A percentile compares a stretch with the other conserved stretches of the same genome.
Conservation (phyloP, 1,284 basidiomycete genomes). For the Marasmius fiardii region DNA sequence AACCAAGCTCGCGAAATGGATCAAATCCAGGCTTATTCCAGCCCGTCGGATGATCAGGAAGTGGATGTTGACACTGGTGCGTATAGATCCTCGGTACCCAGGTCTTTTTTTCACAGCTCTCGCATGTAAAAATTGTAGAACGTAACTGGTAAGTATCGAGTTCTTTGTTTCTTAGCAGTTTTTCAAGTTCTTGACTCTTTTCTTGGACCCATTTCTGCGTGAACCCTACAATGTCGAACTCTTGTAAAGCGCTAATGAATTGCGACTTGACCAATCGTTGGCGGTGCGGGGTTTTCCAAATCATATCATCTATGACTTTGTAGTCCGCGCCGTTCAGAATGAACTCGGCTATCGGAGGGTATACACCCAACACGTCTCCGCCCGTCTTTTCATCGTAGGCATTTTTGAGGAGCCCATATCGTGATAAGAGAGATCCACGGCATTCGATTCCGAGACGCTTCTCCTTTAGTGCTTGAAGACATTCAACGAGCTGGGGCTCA, state of each 20-base stretch:
- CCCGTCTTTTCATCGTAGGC: background rate
- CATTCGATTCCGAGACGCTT: background rate
- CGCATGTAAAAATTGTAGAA: background rate
- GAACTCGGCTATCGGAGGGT: background rate
- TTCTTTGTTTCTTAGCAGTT: background rate
- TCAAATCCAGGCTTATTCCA: background rate
- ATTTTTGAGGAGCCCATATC: background rate
- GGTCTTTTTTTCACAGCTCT: background rate
- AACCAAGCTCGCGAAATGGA: background rate
- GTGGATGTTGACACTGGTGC: background rate
- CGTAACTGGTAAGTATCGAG: too few species aligned
- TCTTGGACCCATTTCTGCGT: background rate
- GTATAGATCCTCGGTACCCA: background rate
- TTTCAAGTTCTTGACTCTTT: background rate
- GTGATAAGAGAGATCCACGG: background rate
- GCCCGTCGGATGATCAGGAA: background rate
- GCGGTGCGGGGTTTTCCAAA: background rate
- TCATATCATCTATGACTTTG: background rate
- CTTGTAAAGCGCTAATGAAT: background rate
- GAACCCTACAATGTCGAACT: background rate
- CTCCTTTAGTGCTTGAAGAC: background rate
- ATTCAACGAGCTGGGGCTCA: background rate
- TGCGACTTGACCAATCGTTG: background rate
- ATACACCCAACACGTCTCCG: background rate
- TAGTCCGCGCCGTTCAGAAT: background rate